Percentiles rank a stretch among this genome's conserved stretches.
phyloP scores from a whole-genome alignment of 2,329 filamentous ascomycete species.

The Aciculosporium take region DNA sequence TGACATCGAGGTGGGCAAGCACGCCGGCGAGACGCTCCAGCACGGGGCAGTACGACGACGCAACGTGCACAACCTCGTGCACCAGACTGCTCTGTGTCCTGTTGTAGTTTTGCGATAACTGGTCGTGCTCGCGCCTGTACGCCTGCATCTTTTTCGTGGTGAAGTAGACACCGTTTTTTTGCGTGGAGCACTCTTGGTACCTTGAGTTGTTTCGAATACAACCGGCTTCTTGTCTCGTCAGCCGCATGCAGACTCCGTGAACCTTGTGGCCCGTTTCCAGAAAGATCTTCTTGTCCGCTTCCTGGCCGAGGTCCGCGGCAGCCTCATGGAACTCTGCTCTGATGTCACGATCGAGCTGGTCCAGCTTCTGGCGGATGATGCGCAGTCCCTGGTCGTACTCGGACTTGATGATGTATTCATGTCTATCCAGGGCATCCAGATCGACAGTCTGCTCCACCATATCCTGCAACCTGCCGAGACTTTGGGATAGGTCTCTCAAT shows the following conservation, averaged over 20 bases:
- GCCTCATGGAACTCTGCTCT: constrained; percentile 64
- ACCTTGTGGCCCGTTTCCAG: constrained; percentile 81
- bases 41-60: constrained; percentile 86
- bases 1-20: constrained; percentile 80
- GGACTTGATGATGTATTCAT: constrained; percentile 97
- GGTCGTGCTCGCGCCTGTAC: constrained; percentile 80
- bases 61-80: constrained; percentile 81
- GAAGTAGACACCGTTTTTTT: constrained; percentile 98
- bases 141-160: constrained; percentile 71
- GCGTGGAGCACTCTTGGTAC: constrained; percentile 91
- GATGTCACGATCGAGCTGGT: constrained; percentile 72
- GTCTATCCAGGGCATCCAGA: constrained; percentile 83
- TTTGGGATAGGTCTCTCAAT: constrained; percentile 60
- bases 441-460: constrained; percentile 99
- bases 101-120: constrained; percentile 88
- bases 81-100: constrained; percentile 85
- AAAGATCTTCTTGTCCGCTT: constrained; percentile 97
- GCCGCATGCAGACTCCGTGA: constrained; percentile 90
- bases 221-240: constrained; percentile 80
- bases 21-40: constrained; percentile 79
- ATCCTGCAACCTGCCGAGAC: constrained; percentile 74
- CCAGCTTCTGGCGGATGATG: constrained; percentile 81
- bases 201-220: constrained; percentile 83
- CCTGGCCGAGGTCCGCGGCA: constrained; percentile 70
- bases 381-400: constrained; percentile 86